Evolutionary conservation across 176 grass and related monocot species (phyloP), one percentile per base, ranked within the genome.

Genomic region (Puccinellia tenuiflora): DNA sequence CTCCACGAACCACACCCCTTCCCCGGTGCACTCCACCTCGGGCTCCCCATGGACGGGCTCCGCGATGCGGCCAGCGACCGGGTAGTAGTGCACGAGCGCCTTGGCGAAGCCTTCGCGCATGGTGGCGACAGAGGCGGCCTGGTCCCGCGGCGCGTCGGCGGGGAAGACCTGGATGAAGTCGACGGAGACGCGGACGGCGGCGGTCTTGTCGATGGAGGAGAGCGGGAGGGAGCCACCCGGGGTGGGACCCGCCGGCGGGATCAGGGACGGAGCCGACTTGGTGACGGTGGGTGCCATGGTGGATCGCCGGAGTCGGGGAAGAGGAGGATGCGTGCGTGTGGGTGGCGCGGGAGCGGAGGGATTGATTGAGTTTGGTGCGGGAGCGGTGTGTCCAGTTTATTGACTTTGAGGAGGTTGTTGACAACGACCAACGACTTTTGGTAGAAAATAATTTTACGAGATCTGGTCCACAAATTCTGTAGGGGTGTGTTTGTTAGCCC

Each of bases 141-240:
- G 24, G 42, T 45, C 22, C 39, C 39, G 42, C 13, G 68, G 14
- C 1, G 68, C 7, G 40, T 66, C 63, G 63, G 63, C 29, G 6
- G 69, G 69, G 69, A 73, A 73, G 69, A 73, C 69, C 69, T 73
- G 69, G 40, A 73, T 73, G 69, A 73, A 73, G 69, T 73, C 69
- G 40, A 73, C 69, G 24, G 45, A 47, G 69, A 73, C 69, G 69
- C 69, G 69, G 69, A 73, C 69, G 42, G 42, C 69, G 42, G 69
- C 69, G 42, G 69, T 73, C 69, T 73, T 73, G 69, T 73, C 69
- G 69, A 73, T 73, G 69, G 69, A 73, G 69, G 69, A 73, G 69
- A 73, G 69, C 69, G 69, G 69, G 69, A 73, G 69, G 24, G 42
- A 47, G 69, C 42, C 69, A 9, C 69, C 69, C 24, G 42, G 42